Conservation (phyloP, 2,329 filamentous ascomycete species). For the Paecilomyces sp. region DNA sequence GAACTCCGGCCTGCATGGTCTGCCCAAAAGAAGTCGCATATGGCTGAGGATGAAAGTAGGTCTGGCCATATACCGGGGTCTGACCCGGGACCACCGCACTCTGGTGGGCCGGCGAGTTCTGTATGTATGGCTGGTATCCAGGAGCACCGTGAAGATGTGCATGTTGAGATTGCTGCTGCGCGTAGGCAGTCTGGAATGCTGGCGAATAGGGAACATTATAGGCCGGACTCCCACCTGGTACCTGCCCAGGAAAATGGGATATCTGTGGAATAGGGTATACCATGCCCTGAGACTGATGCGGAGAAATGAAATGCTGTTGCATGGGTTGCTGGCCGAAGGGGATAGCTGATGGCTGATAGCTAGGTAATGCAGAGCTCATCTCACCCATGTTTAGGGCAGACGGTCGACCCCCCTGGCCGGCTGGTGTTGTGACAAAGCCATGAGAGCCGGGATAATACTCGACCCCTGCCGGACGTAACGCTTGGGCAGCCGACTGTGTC, state of each 20-base stretch:
- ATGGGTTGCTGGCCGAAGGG: constrained; percentile 18
- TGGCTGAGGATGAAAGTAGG: constrained; percentile 18
- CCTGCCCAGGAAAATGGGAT: constrained; percentile 15
- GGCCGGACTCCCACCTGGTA: constrained; percentile 10
- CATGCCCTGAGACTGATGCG: constrained; percentile 16
- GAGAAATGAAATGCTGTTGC: constrained; percentile 18
- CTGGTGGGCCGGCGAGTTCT: constrained; percentile 12
- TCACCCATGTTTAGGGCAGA: constrained; percentile 21
- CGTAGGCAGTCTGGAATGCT: constrained; percentile 20
- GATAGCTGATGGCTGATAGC: constrained; percentile 15
- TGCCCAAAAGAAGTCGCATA: constrained; percentile 15
- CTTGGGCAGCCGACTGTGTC: constrained; percentile 1
- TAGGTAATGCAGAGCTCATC: constrained; percentile 22
- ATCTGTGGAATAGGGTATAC: constrained; percentile 23
- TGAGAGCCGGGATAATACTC: constrained; percentile 12
- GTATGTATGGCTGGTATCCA: constrained; percentile 15
- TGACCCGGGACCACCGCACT: constrained; percentile 11
- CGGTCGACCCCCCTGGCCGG: constrained; percentile 12
- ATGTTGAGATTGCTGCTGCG: constrained; percentile 17
- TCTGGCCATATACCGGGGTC: constrained; percentile 12
- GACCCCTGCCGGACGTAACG: constrained; percentile 11
- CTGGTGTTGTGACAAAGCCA: constrained; percentile 9
- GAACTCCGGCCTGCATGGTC: constrained; percentile 2
- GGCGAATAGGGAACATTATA: constrained; percentile 19
- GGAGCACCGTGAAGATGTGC: constrained; percentile 8